phyloP scores from a whole-genome alignment of 1,139 yeast species.

The Torulaspora globosa region DNA sequence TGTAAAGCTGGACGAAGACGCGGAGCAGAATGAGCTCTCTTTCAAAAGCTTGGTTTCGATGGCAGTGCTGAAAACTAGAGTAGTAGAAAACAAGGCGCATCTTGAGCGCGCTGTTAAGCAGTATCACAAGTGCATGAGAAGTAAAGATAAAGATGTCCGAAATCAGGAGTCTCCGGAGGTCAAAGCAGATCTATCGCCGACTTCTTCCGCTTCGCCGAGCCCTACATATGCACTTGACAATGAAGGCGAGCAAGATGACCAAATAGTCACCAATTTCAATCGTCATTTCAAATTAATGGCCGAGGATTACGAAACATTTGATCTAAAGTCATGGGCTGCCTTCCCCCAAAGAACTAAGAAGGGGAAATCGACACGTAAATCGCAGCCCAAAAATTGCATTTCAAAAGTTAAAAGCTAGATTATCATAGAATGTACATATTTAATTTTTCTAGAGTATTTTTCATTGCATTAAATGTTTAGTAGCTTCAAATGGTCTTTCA shows the following conservation, averaged over 20 bases:
- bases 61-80: constrained; percentile 24
- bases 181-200: constrained; percentile 4
- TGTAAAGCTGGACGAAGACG: constrained; percentile 7
- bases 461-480: constrained; percentile 1
- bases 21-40: constrained; percentile 13
- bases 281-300: constrained; percentile 30
- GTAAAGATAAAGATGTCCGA: neutral
- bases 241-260: constrained; percentile 5
- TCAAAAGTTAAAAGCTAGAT: constrained; percentile 15
- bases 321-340: constrained; percentile 18
- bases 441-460: neutral
- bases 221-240: constrained; percentile 1
- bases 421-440: neutral
- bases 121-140: constrained; percentile 20
- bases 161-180: constrained; percentile 1
- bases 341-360: constrained; percentile 6
- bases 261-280: constrained; percentile 26
- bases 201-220: neutral
- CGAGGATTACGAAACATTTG: constrained; percentile 31
- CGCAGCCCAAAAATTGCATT: constrained; percentile 10
- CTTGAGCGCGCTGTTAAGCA: constrained; percentile 15
- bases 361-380: constrained; percentile 2
- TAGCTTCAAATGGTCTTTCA: neutral
- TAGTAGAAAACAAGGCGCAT: constrained; percentile 19
- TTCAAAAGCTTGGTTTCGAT: constrained; percentile 25